Evolutionary conservation across 768 basidiomycete species (phyloP), one percentile per base, ranked within the genome.

Genomic region (Xerocomus spinulosus): DNA sequence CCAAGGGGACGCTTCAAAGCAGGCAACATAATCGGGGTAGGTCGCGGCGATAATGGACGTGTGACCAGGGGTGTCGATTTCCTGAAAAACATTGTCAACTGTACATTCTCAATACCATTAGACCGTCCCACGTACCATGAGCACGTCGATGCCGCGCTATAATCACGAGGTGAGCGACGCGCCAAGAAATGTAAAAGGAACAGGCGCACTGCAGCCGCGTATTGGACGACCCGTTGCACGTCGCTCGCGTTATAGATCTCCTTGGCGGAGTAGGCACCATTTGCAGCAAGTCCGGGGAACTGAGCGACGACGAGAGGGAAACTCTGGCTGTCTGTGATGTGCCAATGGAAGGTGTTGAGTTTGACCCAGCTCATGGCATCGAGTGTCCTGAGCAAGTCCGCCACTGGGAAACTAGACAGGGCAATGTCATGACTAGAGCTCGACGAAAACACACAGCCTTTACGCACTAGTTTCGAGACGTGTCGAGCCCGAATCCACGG

Each of bases 21-120:
- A 92, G 1, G 88, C 89, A 32, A 92, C 64, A 48, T 80, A 78
- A 25, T 91, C 85, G 0, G 91, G 90, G 58, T 87, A 78, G 0
- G 85, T 73, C 8, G 69, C 55, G 3, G 73, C 74, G 32, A 93
- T 83, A 25, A 73, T 67, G 1, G 83, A 73, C 2, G 88, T 88
- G 64, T 92, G 92, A 0, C 90, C 91, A 1, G 91, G 91, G 2
- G 79, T 86, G 60, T 92, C 92, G 43, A 92, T 78, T 71, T 92
- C 90, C 79, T 83, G 46, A n/a, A 13, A 23, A 25, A 5, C 10
- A 28, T 4, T 3, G 30, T 50, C 28, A 53, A 18, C 12, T 8
- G 3, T 18, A 13, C 4, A 7, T 26, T 13, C 23, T 3, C 0
- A 28, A 20, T 3, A 0, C 10, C 3, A 23, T 33, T 3, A n/a